Evolutionary conservation across 1,284 basidiomycete genomes (phyloP).

Genomic region (Schizophyllum amplum): DNA sequence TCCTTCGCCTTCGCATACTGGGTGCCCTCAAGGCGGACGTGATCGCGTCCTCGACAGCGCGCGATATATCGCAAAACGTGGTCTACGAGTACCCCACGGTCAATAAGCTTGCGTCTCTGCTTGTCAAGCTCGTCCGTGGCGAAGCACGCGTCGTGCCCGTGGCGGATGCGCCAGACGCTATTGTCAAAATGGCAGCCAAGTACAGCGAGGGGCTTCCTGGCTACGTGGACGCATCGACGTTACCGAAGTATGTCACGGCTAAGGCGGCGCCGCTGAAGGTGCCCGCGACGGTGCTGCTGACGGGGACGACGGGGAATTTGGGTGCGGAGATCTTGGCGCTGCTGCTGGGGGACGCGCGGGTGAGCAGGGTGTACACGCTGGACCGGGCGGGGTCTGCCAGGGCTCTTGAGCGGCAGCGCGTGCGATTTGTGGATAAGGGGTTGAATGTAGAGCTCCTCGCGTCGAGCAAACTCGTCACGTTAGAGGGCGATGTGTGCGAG

Average conservation of each 20-base stretch:
- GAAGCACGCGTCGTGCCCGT: slow-evolving; percentile 1
- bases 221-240: not conserved
- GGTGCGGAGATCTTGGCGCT: slow-evolving; percentile 23
- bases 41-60: slow-evolving; percentile 8
- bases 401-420: slow-evolving; percentile 11
- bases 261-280: slow-evolving; percentile 6
- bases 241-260: not conserved
- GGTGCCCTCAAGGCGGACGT: slow-evolving; percentile 18
- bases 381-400: slow-evolving; percentile 11
- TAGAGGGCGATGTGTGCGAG: slow-evolving; percentile 13
- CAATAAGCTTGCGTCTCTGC: slow-evolving; percentile 17
- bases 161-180: slow-evolving; percentile 13
- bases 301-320: slow-evolving; percentile 27
- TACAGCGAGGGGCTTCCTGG: slow-evolving; percentile 18
- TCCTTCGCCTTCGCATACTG: slow-evolving; percentile 25
- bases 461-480: slow-evolving; percentile 13
- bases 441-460: slow-evolving; percentile 12
- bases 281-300: slow-evolving; percentile 19
- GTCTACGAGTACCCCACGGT: slow-evolving; percentile 27
- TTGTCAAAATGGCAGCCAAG: slow-evolving; percentile 26
- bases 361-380: slow-evolving; percentile 19
- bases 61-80: slow-evolving; percentile 18
- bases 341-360: slow-evolving; percentile 17
- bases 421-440: slow-evolving; percentile 13
- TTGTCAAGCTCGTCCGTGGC: slow-evolving; percentile 17